Base-by-base conservation (phyloP, 495 filamentous ascomycete species). In the Eremomyces bilateralis region DNA sequence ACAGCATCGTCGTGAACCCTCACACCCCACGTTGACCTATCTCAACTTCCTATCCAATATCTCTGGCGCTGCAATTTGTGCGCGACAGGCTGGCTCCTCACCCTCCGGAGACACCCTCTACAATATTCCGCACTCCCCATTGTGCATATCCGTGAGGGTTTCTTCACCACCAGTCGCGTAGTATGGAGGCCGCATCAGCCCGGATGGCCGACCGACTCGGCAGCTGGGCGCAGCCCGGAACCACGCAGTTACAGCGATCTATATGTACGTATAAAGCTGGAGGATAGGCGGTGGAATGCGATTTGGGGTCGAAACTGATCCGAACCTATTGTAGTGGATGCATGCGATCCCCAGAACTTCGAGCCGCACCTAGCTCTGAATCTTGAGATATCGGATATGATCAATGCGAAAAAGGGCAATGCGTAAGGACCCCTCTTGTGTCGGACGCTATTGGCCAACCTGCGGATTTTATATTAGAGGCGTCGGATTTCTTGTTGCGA, bases 351-450 rank as follows among this genome's bases (percentile, higher is more conserved):
- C 25, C 75, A 82, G 42, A 95, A 94, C 59, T 92, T 80, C 62
- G 90, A 95, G 59, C 83, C 88, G 38, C 94, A 95, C 52, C 73
- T 97, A 35, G 90, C 85, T 34, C 65, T 95, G 39, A 83, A 84
- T 54, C 76, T 97, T 51, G 88, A 97, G 67, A 93, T 97, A 47
- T 64, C 81, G 38, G 88, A 97, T 61, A 59, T 94, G 42, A 78
- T 97, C 61, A 97, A 97, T 53, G 75, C 77, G 47, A 97, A 95
- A 65, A 95, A 95, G 59, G 85, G 88, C 53, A 81, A 78, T 57
- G 73, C 90, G 65, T 78, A 62, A 62, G 67, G 60, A 34, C 15
- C 34, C 13, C 13, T 12, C 5, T 19, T 20, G 10, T 5, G 15
- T 11, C 15, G 20, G 19, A 37, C 5, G 13, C 12, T 31, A 20